Percentiles rank a stretch among this genome's conserved stretches.
phyloP scores from a whole-genome alignment of 345 rosid species.

The Euphorbia lathyris region DNA sequence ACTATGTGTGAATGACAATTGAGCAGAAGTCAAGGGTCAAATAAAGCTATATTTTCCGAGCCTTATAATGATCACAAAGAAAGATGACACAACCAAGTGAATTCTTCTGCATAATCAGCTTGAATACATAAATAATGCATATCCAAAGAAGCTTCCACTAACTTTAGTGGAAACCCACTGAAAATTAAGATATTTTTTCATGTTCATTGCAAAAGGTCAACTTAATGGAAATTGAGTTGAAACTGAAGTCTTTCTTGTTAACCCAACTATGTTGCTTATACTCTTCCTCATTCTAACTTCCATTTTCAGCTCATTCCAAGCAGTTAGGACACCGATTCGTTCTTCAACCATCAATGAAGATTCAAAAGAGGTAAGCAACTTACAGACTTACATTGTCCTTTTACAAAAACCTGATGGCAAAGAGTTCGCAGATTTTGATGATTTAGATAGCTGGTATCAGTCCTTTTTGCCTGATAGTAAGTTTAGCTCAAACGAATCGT shows the following conservation, averaged over 20 bases:
- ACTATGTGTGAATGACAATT: too few relatives aligned
- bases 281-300: not conserved
- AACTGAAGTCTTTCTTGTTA: not conserved
- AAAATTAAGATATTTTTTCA: too few relatives aligned
- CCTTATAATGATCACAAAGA: too few relatives aligned
- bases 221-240: too few relatives aligned
- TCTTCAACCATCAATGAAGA: not conserved
- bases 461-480: conserved; percentile 27
- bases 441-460: conserved; percentile 24
- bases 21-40: too few relatives aligned
- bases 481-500: conserved; percentile 9
- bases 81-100: too few relatives aligned
- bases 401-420: conserved; percentile 17
- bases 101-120: too few relatives aligned
- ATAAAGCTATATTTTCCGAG: too few relatives aligned
- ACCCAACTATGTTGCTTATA: not conserved
- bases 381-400: conserved; percentile 32
- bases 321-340: not conserved
- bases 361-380: not conserved
- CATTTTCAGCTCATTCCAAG: not conserved
- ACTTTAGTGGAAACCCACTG: too few relatives aligned
- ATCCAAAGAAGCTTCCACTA: too few relatives aligned
- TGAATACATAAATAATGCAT: too few relatives aligned
- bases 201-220: not conserved
- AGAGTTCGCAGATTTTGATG: conserved; percentile 4